These are phyloP conservation scores for Kazachstania taianensis DNA, from an alignment of 805 yeast species.

Conservation along the genomic window DNA sequence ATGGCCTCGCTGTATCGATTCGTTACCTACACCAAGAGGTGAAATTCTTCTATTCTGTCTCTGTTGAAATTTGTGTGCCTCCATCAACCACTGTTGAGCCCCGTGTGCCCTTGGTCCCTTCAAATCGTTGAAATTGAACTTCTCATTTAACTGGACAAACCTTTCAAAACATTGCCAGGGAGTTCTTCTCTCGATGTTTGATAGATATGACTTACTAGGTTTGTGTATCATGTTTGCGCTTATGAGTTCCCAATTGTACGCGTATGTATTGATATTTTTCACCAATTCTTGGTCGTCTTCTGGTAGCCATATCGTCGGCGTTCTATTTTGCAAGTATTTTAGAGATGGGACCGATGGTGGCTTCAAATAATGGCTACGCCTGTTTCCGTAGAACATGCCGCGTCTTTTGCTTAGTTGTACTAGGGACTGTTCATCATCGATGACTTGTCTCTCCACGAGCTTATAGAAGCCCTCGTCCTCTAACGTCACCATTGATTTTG, in stretches of 20 bases:
- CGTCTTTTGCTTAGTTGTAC: constrained; percentile 28
- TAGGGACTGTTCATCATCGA: constrained; percentile 33
- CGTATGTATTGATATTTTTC: constrained; percentile 72
- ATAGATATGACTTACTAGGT: constrained; percentile 59
- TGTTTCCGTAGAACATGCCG: constrained; percentile 39
- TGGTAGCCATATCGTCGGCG: constrained; percentile 95
- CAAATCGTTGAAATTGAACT: constrained; percentile 77
- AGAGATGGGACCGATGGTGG: constrained; percentile 91
- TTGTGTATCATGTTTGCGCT: constrained; percentile 66
- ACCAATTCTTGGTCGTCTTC: constrained; percentile 79
- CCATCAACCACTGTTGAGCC: constrained; percentile 88
- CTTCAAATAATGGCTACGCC: constrained; percentile 53
- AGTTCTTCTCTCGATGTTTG: constrained; percentile 89
- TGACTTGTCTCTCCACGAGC: constrained; percentile 40
- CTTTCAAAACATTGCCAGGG: constrained; percentile 99
- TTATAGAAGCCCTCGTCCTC: constrained; percentile 58
- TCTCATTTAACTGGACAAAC: constrained; percentile 84
- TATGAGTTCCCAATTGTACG: constrained; percentile 89
- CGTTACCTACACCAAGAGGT: constrained; percentile 88
- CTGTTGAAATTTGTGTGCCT: constrained; percentile 80
- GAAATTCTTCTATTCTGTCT: constrained; percentile 81
- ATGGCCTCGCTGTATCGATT: constrained; percentile 90
- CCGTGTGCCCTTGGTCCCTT: constrained; percentile 73
- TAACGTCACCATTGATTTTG: constrained; percentile 52
- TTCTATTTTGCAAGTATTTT: constrained; percentile 67